phyloP scores from a whole-genome alignment of 495 filamentous ascomycete genomes.

The Neurospora sp. region DNA sequence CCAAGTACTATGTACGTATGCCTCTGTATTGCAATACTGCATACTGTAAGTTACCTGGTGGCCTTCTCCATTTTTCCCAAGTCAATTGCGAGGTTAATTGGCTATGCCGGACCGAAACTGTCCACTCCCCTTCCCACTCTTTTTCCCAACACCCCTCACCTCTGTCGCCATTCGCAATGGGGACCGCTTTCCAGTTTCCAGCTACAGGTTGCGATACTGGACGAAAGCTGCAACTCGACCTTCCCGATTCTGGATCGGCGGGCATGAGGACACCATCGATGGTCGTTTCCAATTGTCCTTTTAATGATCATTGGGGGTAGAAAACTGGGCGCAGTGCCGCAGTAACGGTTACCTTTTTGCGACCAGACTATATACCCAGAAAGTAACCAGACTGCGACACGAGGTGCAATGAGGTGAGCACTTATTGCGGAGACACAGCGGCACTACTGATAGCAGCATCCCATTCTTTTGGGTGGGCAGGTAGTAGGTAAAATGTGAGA shows the following conservation, averaged over 20 bases:
- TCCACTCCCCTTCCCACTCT: background rate
- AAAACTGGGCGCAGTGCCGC: background rate
- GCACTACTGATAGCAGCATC: background rate
- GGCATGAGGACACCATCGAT: background rate
- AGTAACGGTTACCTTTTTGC: background rate
- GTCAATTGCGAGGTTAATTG: background rate
- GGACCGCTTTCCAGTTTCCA: background rate
- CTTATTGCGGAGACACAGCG: background rate
- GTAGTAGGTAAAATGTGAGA: background rate
- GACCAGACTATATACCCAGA: background rate
- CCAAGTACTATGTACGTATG: background rate
- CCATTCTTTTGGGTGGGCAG: background rate
- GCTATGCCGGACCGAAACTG: background rate
- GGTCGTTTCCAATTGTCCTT: background rate
- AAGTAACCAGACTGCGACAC: background rate
- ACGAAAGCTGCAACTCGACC: background rate
- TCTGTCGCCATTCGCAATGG: background rate
- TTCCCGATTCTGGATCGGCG: background rate
- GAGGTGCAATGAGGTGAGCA: background rate
- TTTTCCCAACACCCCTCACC: background rate
- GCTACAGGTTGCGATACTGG: background rate
- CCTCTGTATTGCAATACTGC: background rate
- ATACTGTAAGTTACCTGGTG: background rate
- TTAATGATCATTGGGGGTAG: background rate
- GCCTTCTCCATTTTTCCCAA: background rate